Conservation (phyloP, 2,329 filamentous ascomycete genomes). For the Fusarium sp. region DNA sequence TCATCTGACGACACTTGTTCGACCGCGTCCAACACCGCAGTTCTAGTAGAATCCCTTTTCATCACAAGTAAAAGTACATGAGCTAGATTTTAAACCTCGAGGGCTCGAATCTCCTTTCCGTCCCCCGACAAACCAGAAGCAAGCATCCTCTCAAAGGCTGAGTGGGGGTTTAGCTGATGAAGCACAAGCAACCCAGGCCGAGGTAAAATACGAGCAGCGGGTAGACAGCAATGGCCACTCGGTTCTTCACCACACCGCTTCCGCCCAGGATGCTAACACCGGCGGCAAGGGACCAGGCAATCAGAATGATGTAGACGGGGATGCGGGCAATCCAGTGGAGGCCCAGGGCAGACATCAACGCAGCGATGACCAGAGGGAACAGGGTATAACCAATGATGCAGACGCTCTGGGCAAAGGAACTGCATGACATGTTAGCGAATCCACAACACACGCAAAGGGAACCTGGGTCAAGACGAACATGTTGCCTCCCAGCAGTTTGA, state of each 20-base stretch:
- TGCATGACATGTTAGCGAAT: conserved; percentile 54
- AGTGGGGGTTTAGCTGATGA: conserved; percentile 78
- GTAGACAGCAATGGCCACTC: conserved; percentile 93
- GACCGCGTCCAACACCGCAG: conserved; percentile 13
- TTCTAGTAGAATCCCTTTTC: conserved; percentile 21
- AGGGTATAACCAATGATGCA: conserved; percentile 99
- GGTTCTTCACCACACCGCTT: conserved; percentile 94
- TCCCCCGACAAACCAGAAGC: background rate
- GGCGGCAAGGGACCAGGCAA: conserved; percentile 93
- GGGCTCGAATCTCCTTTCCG: conserved; percentile 1
- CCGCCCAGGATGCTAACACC: conserved; percentile 96
- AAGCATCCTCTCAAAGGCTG: background rate
- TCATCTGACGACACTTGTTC: conserved; percentile 8
- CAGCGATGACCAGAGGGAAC: conserved; percentile 94
- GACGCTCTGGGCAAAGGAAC: conserved; percentile 96
- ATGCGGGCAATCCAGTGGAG: conserved; percentile 86
- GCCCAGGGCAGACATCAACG: conserved; percentile 85
- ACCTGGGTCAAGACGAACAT: conserved; percentile 74
- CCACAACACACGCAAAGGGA: background rate
- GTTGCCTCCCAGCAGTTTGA: conserved; percentile 94
- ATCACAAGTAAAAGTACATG: conserved; percentile 34
- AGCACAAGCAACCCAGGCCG: conserved; percentile 92
- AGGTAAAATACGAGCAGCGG: conserved; percentile 96
- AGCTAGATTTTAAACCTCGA: conserved; percentile 12
- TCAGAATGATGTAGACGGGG: conserved; percentile 88